Evolutionary conservation across 192 early-diverging fungal species (phyloP), one percentile per base, ranked within the genome.

Genomic region (Dimargaris cristalligena): DNA sequence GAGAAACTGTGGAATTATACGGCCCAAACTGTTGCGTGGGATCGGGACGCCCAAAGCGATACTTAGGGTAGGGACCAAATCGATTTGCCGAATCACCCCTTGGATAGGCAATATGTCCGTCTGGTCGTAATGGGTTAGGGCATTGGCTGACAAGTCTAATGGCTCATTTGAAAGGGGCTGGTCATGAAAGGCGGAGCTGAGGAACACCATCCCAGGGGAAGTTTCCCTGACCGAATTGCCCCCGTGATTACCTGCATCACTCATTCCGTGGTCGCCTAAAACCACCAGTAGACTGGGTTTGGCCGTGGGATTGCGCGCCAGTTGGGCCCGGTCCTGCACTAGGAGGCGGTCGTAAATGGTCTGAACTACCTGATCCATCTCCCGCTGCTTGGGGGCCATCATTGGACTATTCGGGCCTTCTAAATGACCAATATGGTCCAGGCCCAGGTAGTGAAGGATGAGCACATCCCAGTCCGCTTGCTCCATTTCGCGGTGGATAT

Each of bases 191-290:
- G 63, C 65, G 28, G 66, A 55, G 23, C 71, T 68, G 60, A 75
- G 59, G 49, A 78, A 78, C 60, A 78, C 69, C 52, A 71, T 59
- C 11, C 66, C 71, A 0, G 74, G 71, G 33, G 73, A 71, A n/a
- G 70, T 70, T 52, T 78, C 76, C n/a, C 69, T 62, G 38, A 60
- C 60, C 34, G 68, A 70, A 50, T 68, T 72, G 30, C 76, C 76
- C 59, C 76, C 76, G 35, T 78, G 76, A 62, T 71, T 67, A 28
- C 75, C 69, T 45, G 80, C 75, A 62, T 85, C 80, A 63, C 86
- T 87, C 88, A 90, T 90, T 3, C 84, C 88, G 59, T 90, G 87
- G 65, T 90, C 87, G 44, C 87, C 87, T 60, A 85, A 75, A 3
- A 90, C 60, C n/a, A 90, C 75, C 60, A 90, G 71, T 44, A 90